These are phyloP conservation scores for Ustilago trichophora DNA, from an alignment of 1,284 basidiomycete species.

Conservation along the genomic window DNA sequence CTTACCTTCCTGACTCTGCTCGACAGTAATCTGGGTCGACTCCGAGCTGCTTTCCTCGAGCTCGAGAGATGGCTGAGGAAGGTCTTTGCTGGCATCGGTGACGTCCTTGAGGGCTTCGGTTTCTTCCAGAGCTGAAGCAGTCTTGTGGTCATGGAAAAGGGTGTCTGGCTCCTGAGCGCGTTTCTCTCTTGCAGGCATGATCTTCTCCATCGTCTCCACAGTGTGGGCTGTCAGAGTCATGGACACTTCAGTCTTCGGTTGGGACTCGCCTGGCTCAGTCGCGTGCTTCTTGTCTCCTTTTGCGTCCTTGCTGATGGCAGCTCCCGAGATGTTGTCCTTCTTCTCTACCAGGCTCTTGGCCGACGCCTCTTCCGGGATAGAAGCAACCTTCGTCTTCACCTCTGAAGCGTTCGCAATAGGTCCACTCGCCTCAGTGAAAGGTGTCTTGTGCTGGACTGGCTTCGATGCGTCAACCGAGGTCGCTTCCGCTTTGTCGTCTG, in stretches of 20 bases:
- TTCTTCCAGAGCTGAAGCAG: background rate
- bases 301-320: background rate
- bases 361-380: no score
- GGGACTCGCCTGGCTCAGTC: background rate
- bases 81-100: no score
- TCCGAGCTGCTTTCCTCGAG: background rate
- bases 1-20: no score
- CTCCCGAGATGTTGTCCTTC: no score
- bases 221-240: background rate
- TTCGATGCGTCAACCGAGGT: no score
- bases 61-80: background rate
- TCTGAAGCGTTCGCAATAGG: no score
- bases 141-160: slow-evolving; percentile 1
- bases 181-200: background rate
- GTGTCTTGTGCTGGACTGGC: no score
- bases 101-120: no score
- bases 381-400: no score
- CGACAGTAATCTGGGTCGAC: background rate
- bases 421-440: no score
- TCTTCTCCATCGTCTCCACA: background rate
- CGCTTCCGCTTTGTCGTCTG: no score
- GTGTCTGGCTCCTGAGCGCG: background rate
- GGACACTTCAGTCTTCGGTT: background rate
- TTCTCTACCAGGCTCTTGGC: no score
- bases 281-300: background rate